A percentile compares a stretch with the other conserved stretches of the same genome.
Evolutionary conservation across 805 yeast species (phyloP).

Genomic region (Komagataella populi): DNA sequence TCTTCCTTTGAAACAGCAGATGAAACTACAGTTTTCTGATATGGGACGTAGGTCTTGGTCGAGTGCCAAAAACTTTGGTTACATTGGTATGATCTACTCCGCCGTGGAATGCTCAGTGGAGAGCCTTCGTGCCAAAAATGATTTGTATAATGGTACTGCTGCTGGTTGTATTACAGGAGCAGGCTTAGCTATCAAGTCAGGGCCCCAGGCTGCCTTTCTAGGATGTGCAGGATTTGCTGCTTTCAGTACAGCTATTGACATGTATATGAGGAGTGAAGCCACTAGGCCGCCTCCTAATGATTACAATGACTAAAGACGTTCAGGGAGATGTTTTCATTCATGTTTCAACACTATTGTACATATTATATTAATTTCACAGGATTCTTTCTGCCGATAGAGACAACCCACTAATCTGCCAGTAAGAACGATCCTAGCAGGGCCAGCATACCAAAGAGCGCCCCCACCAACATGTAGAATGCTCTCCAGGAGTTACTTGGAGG

Average conservation of each 20-base stretch:
- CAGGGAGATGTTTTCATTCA: not conserved
- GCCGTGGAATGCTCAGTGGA: slow-evolving; percentile 90
- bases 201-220: slow-evolving; percentile 81
- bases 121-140: slow-evolving; percentile 78
- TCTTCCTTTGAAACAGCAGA: slow-evolving; percentile 83
- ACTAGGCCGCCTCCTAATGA: slow-evolving; percentile 79
- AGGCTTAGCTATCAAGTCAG: slow-evolving; percentile 81
- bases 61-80: slow-evolving; percentile 89
- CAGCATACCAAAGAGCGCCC: not conserved
- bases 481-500: not conserved
- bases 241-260: slow-evolving; percentile 79
- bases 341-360: not conserved
- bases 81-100: slow-evolving; percentile 79
- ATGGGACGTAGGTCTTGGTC: slow-evolving; percentile 84
- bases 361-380: not conserved
- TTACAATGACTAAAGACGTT: slow-evolving; percentile 42
- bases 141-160: slow-evolving; percentile 76
- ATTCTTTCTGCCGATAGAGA: not conserved
- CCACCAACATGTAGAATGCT: not conserved
- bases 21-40: slow-evolving; percentile 81
- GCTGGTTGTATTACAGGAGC: slow-evolving; percentile 98
- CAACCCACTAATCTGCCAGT: not conserved
- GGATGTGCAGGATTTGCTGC: slow-evolving; percentile 99
- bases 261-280: slow-evolving; percentile 75
- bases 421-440: not conserved